Evolutionary conservation across 2,329 filamentous ascomycete genomes (phyloP).

Genomic region (Colletotrichum australisinense): DNA sequence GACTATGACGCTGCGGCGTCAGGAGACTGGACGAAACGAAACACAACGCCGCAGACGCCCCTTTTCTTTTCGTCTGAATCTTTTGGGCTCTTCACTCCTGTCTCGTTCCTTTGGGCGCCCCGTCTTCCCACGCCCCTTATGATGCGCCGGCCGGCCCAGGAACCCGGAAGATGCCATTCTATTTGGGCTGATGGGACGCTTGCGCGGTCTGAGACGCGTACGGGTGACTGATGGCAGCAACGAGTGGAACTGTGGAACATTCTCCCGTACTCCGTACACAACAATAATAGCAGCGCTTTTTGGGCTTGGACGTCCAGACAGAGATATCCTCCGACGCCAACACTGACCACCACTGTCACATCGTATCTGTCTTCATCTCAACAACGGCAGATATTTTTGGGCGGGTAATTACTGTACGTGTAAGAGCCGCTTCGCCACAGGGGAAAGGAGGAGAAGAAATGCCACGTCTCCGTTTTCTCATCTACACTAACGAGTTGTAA

Average conservation of each 20-base stretch:
- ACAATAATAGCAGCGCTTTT: no score
- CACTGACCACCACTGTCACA: not conserved
- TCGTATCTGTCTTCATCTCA: not conserved
- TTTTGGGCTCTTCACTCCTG: no score
- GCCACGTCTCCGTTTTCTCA: slow-evolving; percentile 6
- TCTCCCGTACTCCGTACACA: no score
- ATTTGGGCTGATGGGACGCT: no score
- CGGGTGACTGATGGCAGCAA: no score
- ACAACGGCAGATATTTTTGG: not conserved
- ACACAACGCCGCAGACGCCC: slow-evolving; percentile 1
- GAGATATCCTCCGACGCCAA: slow-evolving; percentile 22
- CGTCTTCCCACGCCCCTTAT: not conserved
- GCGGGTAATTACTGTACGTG: not conserved
- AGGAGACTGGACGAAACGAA: no score
- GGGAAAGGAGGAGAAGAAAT: not conserved
- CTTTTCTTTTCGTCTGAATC: not conserved
- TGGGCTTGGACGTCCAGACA: not conserved
- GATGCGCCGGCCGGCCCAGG: not conserved
- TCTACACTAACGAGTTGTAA: not conserved
- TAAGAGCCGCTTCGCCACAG: slow-evolving; percentile 6
- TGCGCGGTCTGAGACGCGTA: slow-evolving; percentile 12
- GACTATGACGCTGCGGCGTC: slow-evolving; percentile 3
- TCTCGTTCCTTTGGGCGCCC: not conserved
- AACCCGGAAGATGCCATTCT: not conserved
- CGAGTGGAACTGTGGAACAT: no score